Conservation (phyloP, 2,329 filamentous ascomycete species). For the Neofusicoccum parvum region DNA sequence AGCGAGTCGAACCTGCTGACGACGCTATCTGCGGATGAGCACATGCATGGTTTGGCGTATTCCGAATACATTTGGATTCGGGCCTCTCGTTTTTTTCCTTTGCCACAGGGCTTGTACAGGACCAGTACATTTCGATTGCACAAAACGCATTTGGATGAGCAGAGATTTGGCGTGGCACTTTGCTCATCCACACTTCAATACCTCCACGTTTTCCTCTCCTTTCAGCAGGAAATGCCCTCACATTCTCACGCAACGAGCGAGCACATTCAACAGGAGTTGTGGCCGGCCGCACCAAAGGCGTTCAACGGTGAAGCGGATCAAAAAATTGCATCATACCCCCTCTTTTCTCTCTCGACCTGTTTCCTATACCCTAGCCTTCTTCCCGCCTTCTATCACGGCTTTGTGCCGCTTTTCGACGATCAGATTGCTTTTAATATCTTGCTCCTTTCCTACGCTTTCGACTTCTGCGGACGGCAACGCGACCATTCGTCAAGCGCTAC, state of each 20-base stretch:
- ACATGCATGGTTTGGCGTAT: constrained; percentile 13
- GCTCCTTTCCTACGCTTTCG: not conserved
- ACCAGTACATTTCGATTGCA: not conserved
- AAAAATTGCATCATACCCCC: constrained; percentile 13
- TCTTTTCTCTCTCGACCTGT: not conserved
- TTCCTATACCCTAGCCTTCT: not conserved
- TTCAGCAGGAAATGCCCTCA: not conserved
- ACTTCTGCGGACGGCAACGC: not conserved
- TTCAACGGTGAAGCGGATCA: constrained; percentile 13
- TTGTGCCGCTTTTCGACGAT: not conserved
- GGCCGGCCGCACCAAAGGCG: not conserved
- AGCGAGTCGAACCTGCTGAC: not conserved
- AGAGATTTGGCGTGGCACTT: constrained; percentile 8
- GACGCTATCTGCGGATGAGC: constrained; percentile 10
- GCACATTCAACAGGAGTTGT: constrained; percentile 10
- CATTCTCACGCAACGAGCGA: not conserved
- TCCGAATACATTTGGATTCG: constrained; percentile 6
- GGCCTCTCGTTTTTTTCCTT: not conserved
- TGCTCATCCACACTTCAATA: not conserved
- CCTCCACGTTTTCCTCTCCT: not conserved
- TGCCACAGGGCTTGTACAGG: not conserved
- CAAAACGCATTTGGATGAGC: constrained; percentile 2
- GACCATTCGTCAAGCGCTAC: not conserved
- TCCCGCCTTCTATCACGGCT: not conserved
- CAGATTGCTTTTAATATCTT: not conserved